Evolutionary conservation across 106 monocot species (phyloP).

Genomic region (Posidonia australis): DNA sequence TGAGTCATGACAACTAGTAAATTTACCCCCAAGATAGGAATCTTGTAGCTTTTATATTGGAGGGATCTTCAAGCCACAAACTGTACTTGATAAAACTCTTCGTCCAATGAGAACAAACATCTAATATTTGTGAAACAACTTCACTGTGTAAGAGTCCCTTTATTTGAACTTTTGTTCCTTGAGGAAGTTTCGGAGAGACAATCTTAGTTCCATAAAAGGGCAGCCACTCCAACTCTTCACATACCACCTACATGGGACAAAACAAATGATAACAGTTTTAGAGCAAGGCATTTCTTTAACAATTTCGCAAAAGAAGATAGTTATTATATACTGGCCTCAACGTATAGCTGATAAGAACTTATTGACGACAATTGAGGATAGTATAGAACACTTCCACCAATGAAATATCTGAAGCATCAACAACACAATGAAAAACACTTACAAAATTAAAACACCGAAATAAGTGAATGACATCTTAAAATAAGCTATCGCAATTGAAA

Average conservation of each 20-base stretch:
- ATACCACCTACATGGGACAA: constrained; percentile 59
- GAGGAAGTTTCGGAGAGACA: constrained; percentile 13
- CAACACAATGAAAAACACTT: background rate
- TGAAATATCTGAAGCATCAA: constrained; percentile 62
- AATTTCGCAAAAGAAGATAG: constrained; percentile 1
- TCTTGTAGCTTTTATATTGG: constrained; percentile 86
- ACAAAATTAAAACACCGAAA: background rate
- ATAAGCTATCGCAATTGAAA: background rate
- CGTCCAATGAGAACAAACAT: constrained; percentile 91
- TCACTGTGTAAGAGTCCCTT: constrained; percentile 31
- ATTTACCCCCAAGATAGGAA: constrained; percentile 84
- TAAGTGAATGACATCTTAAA: too few species aligned
- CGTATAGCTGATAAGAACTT: constrained; percentile 96
- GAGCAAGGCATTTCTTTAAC: background rate
- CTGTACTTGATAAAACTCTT: constrained; percentile 95
- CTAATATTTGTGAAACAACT: constrained; percentile 52
- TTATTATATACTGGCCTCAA: constrained; percentile 54
- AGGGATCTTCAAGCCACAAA: constrained; percentile 79
- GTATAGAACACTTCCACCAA: constrained; percentile 90
- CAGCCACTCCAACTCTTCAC: constrained; percentile 97
- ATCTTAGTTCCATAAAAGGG: constrained; percentile 63
- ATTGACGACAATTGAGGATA: constrained; percentile 97
- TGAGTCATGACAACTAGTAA: background rate
- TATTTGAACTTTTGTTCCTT: constrained; percentile 30
- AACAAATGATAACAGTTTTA: background rate